Conservation (phyloP, 495 filamentous ascomycete species). For the Acidomyces sp. region DNA sequence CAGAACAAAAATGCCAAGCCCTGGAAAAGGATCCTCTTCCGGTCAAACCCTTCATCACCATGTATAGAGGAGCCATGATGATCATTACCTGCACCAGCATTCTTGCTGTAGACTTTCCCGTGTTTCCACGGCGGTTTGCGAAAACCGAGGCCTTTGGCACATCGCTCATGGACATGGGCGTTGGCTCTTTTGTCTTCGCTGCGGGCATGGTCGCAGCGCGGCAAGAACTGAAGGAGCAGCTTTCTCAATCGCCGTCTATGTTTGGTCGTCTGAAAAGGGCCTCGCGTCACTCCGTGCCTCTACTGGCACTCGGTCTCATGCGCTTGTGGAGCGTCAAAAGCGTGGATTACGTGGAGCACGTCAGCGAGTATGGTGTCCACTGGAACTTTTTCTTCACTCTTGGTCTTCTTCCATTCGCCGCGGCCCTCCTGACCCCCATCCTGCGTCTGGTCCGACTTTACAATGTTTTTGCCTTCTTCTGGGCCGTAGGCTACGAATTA, state of each 20-base stretch:
- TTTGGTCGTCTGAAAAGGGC: conserved; percentile 31
- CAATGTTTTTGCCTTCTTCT: conserved; percentile 51
- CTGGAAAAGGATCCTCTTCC: conserved; percentile 44
- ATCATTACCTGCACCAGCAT: conserved; percentile 86
- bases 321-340: conserved; percentile 83
- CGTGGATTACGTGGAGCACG: conserved; percentile 90
- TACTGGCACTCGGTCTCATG: conserved; percentile 68
- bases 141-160: conserved; percentile 99
- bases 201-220: conserved; percentile 85
- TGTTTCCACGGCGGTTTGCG: conserved; percentile 88
- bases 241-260: conserved; percentile 3
- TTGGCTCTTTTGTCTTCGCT: conserved; percentile 95
- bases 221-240: conserved; percentile 59
- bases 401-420: conserved; percentile 74
- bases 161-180: conserved; percentile 93
- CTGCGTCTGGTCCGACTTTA: conserved; percentile 41
- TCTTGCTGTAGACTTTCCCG: conserved; percentile 87
- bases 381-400: conserved; percentile 99
- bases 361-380: conserved; percentile 94
- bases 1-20: no score
- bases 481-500: conserved; percentile 56
- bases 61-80: conserved; percentile 83
- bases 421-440: conserved; percentile 67
- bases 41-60: conserved; percentile 79
- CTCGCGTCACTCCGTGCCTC: conserved; percentile 65